Evolutionary conservation across 1,139 yeast genomes (phyloP).

Genomic region (Diutina pseudorugosa): DNA sequence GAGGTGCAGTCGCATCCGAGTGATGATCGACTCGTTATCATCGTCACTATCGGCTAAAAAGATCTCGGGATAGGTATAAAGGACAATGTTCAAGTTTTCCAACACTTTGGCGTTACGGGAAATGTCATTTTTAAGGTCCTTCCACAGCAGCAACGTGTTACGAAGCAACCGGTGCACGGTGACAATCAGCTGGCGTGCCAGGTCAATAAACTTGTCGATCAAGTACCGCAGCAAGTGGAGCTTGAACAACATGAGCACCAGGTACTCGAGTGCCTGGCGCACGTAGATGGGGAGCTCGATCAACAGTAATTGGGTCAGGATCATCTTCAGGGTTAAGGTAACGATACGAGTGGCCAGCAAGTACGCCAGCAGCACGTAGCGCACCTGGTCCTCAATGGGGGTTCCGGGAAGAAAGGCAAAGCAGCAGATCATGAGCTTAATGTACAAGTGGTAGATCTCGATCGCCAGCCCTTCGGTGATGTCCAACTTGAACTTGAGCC

Average conservation of each 20-base stretch:
- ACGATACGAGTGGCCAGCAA: conserved; percentile 71
- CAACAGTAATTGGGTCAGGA: conserved; percentile 47
- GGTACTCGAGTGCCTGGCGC: conserved; percentile 72
- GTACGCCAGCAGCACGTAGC: conserved; percentile 74
- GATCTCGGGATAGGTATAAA: conserved; percentile 79
- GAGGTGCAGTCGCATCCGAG: conserved; percentile 83
- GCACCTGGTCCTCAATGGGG: conserved; percentile 78
- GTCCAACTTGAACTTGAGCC: conserved; percentile 50
- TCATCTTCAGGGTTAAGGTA: conserved; percentile 62
- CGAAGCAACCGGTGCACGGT: conserved; percentile 82
- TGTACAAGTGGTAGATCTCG: conserved; percentile 72
- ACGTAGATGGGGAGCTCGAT: conserved; percentile 81
- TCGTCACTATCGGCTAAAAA: conserved; percentile 35
- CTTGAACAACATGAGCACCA: conserved; percentile 71
- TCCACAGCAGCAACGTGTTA: conserved; percentile 87
- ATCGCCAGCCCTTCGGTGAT: conserved; percentile 52
- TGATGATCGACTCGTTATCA: conserved; percentile 50
- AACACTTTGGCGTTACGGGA: conserved; percentile 88
- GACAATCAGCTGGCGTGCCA: conserved; percentile 86
- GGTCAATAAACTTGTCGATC: conserved; percentile 67
- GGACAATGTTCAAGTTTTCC: conserved; percentile 78
- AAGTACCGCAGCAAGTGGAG: conserved; percentile 71
- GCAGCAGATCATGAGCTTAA: conserved; percentile 72
- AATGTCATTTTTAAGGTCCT: conserved; percentile 79
- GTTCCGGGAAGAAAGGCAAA: conserved; percentile 90